These are phyloP conservation scores for Tolypocladium amazonense DNA, from an alignment of 2,329 filamentous ascomycete genomes.

Conservation along the genomic window DNA sequence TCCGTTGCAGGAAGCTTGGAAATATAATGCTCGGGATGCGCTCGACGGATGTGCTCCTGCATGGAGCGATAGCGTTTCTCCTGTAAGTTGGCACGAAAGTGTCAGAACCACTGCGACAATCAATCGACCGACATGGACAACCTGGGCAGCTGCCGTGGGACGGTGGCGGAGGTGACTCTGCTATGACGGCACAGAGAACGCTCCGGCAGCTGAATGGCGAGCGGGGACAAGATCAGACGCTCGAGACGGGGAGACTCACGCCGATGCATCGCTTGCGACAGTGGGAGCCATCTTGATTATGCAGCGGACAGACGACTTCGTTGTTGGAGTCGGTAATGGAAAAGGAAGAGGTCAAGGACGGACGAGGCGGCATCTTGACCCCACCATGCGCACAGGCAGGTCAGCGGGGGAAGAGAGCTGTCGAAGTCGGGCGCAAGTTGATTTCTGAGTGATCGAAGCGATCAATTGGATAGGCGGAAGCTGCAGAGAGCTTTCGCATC, in stretches of 20 bases:
- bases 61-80: constrained; percentile 96
- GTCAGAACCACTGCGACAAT: constrained; percentile 8
- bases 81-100: constrained; percentile 34
- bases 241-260: constrained; percentile 53
- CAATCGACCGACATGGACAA: neutral
- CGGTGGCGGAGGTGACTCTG: neutral
- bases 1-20: constrained; percentile 95
- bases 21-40: constrained; percentile 95
- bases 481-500: constrained; percentile 12
- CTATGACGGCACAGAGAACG: neutral
- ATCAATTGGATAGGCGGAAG: constrained; percentile 20
- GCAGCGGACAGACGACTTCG: constrained; percentile 92
- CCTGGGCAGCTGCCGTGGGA: neutral
- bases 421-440: neutral
- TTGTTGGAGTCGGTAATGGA: constrained; percentile 87
- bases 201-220: neutral
- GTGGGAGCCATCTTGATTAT: constrained; percentile 91
- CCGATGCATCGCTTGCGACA: constrained; percentile 97
- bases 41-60: constrained; percentile 97
- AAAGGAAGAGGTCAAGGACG: constrained; percentile 80
- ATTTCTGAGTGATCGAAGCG: constrained; percentile 4
- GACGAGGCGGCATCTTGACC: constrained; percentile 78
- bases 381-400: constrained; percentile 38
- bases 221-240: neutral
- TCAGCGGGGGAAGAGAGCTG: constrained; percentile 14